phyloP scores from a whole-genome alignment of 1,284 basidiomycete genomes.

The Vanrija pseudolonga region DNA sequence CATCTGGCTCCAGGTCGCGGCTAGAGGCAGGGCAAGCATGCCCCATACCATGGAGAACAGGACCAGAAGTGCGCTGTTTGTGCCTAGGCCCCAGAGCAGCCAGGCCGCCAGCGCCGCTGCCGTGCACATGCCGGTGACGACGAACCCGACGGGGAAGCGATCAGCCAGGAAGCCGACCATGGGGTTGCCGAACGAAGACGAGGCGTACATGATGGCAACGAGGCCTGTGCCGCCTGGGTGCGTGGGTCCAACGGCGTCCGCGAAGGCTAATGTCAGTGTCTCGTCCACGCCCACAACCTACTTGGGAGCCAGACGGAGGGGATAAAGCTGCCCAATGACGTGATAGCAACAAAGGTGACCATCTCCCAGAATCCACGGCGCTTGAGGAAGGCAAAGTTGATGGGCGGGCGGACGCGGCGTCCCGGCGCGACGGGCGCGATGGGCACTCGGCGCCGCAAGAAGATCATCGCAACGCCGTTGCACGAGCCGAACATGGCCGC shows the following conservation, averaged over 20 bases:
- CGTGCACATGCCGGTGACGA: conserved; percentile 34
- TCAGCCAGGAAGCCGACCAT: conserved; percentile 43
- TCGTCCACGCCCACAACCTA: conserved; percentile 19
- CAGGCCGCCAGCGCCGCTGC: conserved; percentile 38
- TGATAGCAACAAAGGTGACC: conserved; percentile 31
- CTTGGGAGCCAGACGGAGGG: conserved; percentile 45
- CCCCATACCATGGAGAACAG: conserved; percentile 35
- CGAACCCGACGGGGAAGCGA: conserved; percentile 26
- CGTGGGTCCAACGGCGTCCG: conserved; percentile 31
- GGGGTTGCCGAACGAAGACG: conserved; percentile 39
- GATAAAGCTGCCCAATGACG: conserved; percentile 43
- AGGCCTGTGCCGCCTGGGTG: conserved; percentile 39
- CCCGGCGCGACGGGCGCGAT: conserved; percentile 8
- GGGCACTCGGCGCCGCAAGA: conserved; percentile 41
- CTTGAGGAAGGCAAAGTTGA: conserved; percentile 30
- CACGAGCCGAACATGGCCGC: conserved; percentile 31
- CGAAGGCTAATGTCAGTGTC: conserved; percentile 31
- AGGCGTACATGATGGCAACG: conserved; percentile 44
- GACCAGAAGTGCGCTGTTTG: conserved; percentile 23
- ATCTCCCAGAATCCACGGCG: conserved; percentile 31
- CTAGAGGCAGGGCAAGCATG: conserved; percentile 26
- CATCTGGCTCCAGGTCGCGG: conserved; percentile 34
- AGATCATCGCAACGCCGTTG: conserved; percentile 28
- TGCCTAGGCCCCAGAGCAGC: conserved; percentile 47
- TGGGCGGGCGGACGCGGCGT: neutral